These are phyloP conservation scores for Corynascus novoguineensis DNA, from an alignment of 495 filamentous ascomycete species.

Conservation along the genomic window DNA sequence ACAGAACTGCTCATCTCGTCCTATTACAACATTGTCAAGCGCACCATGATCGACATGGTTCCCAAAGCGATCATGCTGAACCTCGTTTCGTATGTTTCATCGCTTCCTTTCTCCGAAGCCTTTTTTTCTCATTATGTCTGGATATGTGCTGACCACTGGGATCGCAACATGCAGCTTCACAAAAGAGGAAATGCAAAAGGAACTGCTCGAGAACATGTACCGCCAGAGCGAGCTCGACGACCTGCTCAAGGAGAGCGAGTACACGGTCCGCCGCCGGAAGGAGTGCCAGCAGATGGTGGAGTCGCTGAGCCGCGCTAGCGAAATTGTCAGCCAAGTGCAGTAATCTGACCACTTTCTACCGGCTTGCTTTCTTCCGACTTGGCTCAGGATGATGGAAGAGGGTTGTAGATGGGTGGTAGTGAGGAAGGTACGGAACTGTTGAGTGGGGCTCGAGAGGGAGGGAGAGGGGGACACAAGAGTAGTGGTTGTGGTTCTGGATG, in stretches of 20 bases:
- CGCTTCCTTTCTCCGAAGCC: neutral
- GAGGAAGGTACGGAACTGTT: neutral
- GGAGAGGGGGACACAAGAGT: too few species aligned
- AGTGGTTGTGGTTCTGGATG: neutral
- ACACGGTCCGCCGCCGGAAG: slow-evolving; percentile 90
- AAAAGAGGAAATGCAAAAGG: slow-evolving; percentile 97
- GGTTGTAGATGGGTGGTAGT: neutral
- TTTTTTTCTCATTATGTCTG: neutral
- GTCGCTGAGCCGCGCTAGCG: slow-evolving; percentile 74
- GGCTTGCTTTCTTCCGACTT: neutral
- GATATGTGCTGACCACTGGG: neutral
- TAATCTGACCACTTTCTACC: slow-evolving; percentile 32
- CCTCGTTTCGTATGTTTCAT: slow-evolving; percentile 75
- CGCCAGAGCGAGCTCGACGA: slow-evolving; percentile 82
- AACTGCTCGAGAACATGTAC: slow-evolving; percentile 98
- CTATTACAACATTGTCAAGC: slow-evolving; percentile 95
- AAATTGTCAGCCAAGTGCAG: slow-evolving; percentile 97
- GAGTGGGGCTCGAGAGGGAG: neutral
- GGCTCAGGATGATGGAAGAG: neutral
- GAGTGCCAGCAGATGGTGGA: slow-evolving; percentile 99
- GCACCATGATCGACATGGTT: slow-evolving; percentile 99
- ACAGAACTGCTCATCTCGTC: slow-evolving; percentile 89
- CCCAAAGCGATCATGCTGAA: slow-evolving; percentile 99
- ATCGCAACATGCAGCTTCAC: slow-evolving; percentile 61
- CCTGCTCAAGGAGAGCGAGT: slow-evolving; percentile 95